A percentile compares a stretch with the other conserved stretches of the same genome.
These are phyloP conservation scores for Sambucus nigra DNA, from an alignment of 129 eudicot genomes.

Conservation along the genomic window DNA sequence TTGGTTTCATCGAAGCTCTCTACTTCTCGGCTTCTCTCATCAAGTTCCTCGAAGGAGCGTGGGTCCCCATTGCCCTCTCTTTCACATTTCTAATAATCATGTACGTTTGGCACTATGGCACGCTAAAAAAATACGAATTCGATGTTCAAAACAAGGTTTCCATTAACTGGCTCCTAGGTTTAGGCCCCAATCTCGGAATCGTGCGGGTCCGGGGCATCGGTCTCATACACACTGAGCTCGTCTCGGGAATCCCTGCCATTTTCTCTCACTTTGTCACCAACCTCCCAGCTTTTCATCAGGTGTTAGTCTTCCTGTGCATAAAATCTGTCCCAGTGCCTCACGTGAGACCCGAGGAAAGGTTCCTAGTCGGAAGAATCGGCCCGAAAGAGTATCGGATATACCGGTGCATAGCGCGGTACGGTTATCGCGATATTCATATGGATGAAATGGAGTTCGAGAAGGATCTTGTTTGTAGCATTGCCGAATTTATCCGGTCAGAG, in stretches of 20 bases:
- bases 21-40: conserved; percentile 84
- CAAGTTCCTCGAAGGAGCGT: conserved; percentile 84
- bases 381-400: conserved; percentile 64
- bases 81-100: conserved; percentile 48
- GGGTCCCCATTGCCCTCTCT: conserved; percentile 80
- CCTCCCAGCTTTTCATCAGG: conserved; percentile 87
- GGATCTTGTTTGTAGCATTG: conserved; percentile 71
- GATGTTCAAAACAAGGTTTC: conserved; percentile 82
- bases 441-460: conserved; percentile 67
- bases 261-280: conserved; percentile 83
- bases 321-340: conserved; percentile 87
- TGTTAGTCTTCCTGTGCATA: conserved; percentile 59
- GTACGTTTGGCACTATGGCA: conserved; percentile 76
- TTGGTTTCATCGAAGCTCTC: conserved; percentile 67
- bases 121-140: conserved; percentile 59
- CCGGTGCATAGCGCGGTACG: conserved; percentile 74
- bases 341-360: conserved; percentile 72
- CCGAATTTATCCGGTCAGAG: conserved; percentile 67
- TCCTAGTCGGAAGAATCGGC: conserved; percentile 71
- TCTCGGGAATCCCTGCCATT: conserved; percentile 74
- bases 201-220: conserved; percentile 80
- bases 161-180: conserved; percentile 59
- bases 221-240: conserved; percentile 72
- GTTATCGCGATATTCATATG: conserved; percentile 57
- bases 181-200: conserved; percentile 66